Percentiles rank a stretch among this genome's conserved stretches.
Conservation (phyloP, 129 eudicot species). For the Glebionis coronaria region DNA sequence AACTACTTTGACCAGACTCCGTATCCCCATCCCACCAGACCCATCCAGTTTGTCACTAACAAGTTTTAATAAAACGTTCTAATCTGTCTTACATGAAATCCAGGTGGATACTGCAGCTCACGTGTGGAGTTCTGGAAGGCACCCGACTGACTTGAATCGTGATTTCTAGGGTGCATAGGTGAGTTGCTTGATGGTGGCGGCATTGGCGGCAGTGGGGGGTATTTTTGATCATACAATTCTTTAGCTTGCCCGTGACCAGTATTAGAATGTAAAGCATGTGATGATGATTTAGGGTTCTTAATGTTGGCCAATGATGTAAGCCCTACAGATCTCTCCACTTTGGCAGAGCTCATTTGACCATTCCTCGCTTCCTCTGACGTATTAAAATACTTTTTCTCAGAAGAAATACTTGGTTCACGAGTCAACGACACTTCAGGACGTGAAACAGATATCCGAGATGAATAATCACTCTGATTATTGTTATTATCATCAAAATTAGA, state of each 20-base stretch:
- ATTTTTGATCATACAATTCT: conserved; percentile 54
- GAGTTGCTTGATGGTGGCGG: conserved; percentile 85
- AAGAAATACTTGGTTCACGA: conserved; percentile 84
- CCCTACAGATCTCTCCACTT: conserved; percentile 32
- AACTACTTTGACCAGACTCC: background rate
- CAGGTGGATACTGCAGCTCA: conserved; percentile 56
- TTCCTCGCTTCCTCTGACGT: background rate
- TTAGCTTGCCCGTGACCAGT: conserved; percentile 39
- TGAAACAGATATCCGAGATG: conserved; percentile 74
- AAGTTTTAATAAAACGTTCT: background rate
- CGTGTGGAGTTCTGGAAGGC: conserved; percentile 40
- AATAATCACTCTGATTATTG: conserved; percentile 61
- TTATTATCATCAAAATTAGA: conserved; percentile 60
- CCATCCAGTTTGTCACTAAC: background rate
- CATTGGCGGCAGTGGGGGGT: conserved; percentile 89
- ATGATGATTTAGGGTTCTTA: conserved; percentile 40
- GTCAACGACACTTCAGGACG: conserved; percentile 56
- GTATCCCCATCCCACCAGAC: background rate
- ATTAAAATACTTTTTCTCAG: conserved; percentile 52
- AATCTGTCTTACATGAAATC: conserved; percentile 49
- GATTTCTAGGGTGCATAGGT: conserved; percentile 46
- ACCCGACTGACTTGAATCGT: conserved; percentile 42
- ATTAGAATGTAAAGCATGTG: conserved; percentile 38
- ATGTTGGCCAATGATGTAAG: conserved; percentile 36
- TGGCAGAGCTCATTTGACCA: conserved; percentile 25